Percentiles rank a stretch among this genome's conserved stretches.
These are phyloP conservation scores for Boechera retrofracta DNA, from an alignment of 345 rosid genomes.

Conservation along the genomic window DNA sequence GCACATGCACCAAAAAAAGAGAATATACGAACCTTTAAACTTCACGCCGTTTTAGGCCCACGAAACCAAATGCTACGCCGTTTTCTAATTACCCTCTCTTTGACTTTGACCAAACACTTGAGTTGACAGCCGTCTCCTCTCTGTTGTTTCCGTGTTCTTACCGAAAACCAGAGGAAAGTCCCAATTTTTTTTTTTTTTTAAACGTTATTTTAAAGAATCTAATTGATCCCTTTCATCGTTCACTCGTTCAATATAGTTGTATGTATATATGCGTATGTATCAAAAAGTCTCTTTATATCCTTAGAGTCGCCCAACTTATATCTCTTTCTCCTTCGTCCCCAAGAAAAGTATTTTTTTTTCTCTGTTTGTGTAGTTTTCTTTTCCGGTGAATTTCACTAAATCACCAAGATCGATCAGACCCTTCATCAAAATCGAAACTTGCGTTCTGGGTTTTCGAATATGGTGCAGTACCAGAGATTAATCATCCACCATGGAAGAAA, in stretches of 20 bases:
- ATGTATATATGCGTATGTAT: conserved; percentile 36
- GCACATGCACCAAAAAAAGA: conserved; percentile 28
- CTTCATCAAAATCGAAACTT: conserved; percentile 29
- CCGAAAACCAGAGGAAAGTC: conserved; percentile 35
- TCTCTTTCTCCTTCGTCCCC: conserved; percentile 26
- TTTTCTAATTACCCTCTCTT: neutral
- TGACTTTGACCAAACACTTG: conserved; percentile 38
- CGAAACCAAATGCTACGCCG: neutral
- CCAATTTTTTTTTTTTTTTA: neutral
- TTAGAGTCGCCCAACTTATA: neutral
- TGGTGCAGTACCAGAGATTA: conserved; percentile 57
- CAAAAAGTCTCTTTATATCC: conserved; percentile 25
- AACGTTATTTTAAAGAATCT: neutral
- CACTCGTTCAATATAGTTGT: conserved; percentile 19
- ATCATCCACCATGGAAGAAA: conserved; percentile 53
- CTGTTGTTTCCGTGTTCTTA: conserved; percentile 47
- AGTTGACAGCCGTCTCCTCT: conserved; percentile 36
- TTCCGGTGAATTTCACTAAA: neutral
- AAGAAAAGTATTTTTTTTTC: conserved; percentile 7
- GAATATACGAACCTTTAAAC: neutral
- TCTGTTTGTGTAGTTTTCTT: neutral
- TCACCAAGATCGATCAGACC: neutral
- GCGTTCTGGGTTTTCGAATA: conserved; percentile 37
- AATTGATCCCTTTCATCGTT: neutral
- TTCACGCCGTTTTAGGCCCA: conserved; percentile 1